Conservation (phyloP, 768 basidiomycete species). For the Amanita muscaria region DNA sequence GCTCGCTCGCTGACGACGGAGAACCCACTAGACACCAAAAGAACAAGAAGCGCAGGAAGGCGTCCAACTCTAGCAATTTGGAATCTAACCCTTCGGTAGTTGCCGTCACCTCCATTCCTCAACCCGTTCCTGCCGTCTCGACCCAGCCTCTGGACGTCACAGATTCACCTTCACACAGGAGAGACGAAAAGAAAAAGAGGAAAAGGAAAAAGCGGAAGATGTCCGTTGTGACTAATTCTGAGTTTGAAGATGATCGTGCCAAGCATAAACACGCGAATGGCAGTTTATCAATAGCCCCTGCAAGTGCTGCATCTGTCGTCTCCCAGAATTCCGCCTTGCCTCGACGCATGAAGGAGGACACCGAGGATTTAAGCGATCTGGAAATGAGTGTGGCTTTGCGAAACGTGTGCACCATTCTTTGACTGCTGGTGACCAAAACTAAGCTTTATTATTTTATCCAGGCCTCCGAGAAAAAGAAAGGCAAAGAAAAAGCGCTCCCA, state of each 20-base stretch:
- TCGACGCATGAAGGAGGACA: neutral
- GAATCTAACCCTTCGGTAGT: slow-evolving; percentile 6
- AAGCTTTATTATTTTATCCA: neutral
- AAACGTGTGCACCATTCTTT: neutral
- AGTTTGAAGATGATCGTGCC: slow-evolving; percentile 9
- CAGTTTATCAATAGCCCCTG: slow-evolving; percentile 8
- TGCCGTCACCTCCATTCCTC: neutral
- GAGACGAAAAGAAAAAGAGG: slow-evolving; percentile 27
- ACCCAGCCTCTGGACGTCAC: neutral
- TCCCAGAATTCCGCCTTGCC: neutral
- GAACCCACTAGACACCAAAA: neutral
- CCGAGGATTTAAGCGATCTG: neutral
- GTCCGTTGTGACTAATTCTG: slow-evolving; percentile 20
- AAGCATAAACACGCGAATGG: slow-evolving; percentile 13
- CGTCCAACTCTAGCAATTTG: neutral
- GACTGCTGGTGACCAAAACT: neutral
- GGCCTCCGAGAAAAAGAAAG: slow-evolving; percentile 30
- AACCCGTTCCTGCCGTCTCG: neutral
- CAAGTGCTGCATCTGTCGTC: neutral
- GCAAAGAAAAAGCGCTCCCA: slow-evolving; percentile 23
- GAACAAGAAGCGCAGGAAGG: slow-evolving; percentile 5
- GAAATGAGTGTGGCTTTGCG: neutral
- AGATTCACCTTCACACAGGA: neutral
- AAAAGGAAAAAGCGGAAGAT: slow-evolving; percentile 28
- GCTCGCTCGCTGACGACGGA: neutral